Conservation (phyloP, 1,139 yeast species). For the Yamadazyma atmosphaerica region DNA sequence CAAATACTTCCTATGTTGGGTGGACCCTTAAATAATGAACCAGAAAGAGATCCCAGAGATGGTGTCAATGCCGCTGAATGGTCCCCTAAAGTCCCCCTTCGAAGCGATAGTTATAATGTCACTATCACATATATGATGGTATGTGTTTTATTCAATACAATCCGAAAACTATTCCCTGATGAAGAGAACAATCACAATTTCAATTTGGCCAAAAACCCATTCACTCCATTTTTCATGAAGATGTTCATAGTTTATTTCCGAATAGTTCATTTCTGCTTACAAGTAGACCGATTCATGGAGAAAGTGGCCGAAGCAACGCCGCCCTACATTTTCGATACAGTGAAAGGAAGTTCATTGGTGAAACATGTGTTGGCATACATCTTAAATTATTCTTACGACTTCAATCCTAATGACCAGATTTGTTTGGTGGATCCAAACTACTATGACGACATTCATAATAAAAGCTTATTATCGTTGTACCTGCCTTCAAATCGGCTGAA, state of each 20-base stretch:
- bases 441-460: constrained; percentile 7
- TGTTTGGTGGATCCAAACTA: constrained; percentile 5
- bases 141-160: constrained; percentile 50
- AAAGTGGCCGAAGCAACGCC: constrained; percentile 47
- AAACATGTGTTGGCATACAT: constrained; percentile 62
- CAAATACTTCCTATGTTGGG: no score
- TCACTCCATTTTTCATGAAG: constrained; percentile 52
- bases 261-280: constrained; percentile 56
- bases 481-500: constrained; percentile 62
- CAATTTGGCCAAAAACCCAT: constrained; percentile 58
- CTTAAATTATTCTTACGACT: constrained; percentile 32
- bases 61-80: no score
- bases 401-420: constrained; percentile 3
- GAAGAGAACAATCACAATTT: constrained; percentile 25
- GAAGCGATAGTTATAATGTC: constrained; percentile 28
- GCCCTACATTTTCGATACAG: constrained; percentile 46
- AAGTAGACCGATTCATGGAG: constrained; percentile 63
- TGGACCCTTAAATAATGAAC: no score
- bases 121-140: constrained; percentile 30
- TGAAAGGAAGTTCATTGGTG: constrained; percentile 64
- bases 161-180: constrained; percentile 47
- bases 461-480: constrained; percentile 40
- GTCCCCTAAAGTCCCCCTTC: no score
- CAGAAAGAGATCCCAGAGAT: no score
- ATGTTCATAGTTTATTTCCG: constrained; percentile 67